Percentiles rank a stretch among this genome's conserved stretches.
Conservation (phyloP, 495 filamentous ascomycete species). For the Bathelium albidoporum region DNA sequence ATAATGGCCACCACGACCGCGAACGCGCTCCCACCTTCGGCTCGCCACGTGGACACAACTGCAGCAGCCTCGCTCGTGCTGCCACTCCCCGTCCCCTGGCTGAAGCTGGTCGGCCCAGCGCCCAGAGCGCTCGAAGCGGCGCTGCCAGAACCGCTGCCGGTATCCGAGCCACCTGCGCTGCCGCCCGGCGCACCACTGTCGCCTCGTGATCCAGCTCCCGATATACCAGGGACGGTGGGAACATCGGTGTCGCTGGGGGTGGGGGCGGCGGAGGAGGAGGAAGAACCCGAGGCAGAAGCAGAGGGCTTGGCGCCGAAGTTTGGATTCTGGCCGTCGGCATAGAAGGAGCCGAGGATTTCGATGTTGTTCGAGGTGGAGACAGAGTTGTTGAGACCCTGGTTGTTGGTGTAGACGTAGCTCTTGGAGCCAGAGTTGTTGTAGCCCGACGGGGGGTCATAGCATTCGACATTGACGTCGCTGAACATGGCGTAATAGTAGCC, state of each 20-base stretch:
- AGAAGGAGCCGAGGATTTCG: conserved; percentile 70
- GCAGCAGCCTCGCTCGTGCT: conserved; percentile 14
- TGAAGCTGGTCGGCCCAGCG: conserved; percentile 6
- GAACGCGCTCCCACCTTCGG: background rate
- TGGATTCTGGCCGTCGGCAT: conserved; percentile 52
- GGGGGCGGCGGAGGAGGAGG: background rate
- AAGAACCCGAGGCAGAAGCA: conserved; percentile 6
- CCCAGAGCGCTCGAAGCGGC: background rate
- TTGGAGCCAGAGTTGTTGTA: conserved; percentile 45
- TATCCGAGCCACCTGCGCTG: conserved; percentile 3
- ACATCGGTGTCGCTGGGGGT: conserved; percentile 8
- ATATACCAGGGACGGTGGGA: conserved; percentile 30
- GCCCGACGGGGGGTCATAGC: conserved; percentile 64
- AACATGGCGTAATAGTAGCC: conserved; percentile 86
- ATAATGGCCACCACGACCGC: background rate
- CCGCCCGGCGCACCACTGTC: conserved; percentile 11
- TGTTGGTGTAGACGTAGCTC: conserved; percentile 66
- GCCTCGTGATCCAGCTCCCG: conserved; percentile 24
- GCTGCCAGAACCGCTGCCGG: background rate
- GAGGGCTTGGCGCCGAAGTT: conserved; percentile 19
- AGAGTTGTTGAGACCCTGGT: conserved; percentile 58
- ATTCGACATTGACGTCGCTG: conserved; percentile 65
- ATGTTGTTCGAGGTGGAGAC: conserved; percentile 62
- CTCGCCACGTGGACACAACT: background rate
- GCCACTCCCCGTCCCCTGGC: conserved; percentile 9